phyloP scores from a whole-genome alignment of 129 eudicot species.

The Oenanthe sinensis region DNA sequence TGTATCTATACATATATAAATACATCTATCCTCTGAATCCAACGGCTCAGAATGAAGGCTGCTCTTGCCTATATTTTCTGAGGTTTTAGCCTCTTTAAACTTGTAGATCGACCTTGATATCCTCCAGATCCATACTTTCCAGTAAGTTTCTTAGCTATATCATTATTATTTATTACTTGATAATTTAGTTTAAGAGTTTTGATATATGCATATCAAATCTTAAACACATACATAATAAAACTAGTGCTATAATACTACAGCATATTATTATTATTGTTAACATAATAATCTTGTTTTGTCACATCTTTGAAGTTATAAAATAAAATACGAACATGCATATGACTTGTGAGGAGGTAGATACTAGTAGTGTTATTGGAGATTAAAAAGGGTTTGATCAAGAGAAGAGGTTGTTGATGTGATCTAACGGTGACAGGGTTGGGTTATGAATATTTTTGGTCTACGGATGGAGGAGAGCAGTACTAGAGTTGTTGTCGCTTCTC shows the following conservation, averaged over 20 bases:
- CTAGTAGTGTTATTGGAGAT: not conserved
- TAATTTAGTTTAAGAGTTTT: not conserved
- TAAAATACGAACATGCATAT: too few relatives aligned
- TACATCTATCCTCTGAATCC: slow-evolving; percentile 20
- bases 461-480: slow-evolving; percentile 47
- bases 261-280: too few relatives aligned
- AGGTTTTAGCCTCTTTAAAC: slow-evolving; percentile 14
- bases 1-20: slow-evolving; percentile 7
- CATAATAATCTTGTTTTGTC: too few relatives aligned
- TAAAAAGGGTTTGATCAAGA: not conserved
- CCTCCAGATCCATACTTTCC: slow-evolving; percentile 21
- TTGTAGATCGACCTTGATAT: slow-evolving; percentile 26
- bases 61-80: slow-evolving; percentile 10
- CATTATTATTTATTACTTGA: not conserved
- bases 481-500: slow-evolving; percentile 8
- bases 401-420: not conserved
- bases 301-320: too few relatives aligned
- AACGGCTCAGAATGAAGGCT: slow-evolving; percentile 42
- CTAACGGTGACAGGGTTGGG: slow-evolving; percentile 12
- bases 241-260: not conserved
- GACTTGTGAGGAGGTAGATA: too few relatives aligned
- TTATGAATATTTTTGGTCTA: slow-evolving; percentile 2
- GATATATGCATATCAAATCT: not conserved
- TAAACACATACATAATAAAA: too few relatives aligned
- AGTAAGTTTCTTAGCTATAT: slow-evolving; percentile 18